A percentile compares a stretch with the other conserved stretches of the same genome.
phyloP scores from a whole-genome alignment of 139 green algal species.

The Chlorella sp. region DNA sequence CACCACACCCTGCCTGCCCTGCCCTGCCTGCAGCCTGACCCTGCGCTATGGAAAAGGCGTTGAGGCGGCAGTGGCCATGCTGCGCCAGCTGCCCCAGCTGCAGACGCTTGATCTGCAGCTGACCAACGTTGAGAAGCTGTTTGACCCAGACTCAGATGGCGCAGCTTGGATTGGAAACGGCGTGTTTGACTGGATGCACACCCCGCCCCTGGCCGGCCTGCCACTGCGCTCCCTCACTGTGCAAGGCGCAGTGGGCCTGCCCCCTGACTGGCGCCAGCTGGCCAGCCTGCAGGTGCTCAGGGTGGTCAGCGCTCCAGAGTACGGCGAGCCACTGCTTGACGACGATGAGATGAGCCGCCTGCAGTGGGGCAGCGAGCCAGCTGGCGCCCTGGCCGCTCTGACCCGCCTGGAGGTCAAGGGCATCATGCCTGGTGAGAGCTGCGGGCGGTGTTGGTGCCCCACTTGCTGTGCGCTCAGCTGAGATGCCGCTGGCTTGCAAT shows the following conservation, averaged over 20 bases:
- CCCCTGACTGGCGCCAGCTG: constrained; percentile 6
- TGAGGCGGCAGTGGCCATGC: not conserved
- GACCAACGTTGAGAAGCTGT: not conserved
- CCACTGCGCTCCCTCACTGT: not conserved
- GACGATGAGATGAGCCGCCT: not conserved
- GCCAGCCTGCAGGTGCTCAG: not conserved
- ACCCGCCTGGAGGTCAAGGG: constrained; percentile 5
- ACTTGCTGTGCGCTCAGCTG: too few species aligned
- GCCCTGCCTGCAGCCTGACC: not conserved
- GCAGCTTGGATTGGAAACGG: not conserved
- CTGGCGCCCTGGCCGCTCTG: not conserved
- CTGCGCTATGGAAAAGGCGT: not conserved
- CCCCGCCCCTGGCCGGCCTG: not conserved
- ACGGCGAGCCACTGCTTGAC: not conserved
- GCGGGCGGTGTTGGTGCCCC: not conserved
- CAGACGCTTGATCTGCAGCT: not conserved
- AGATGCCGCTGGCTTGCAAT: too few species aligned
- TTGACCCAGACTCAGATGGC: not conserved
- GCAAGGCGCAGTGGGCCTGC: not conserved
- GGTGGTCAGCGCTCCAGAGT: not conserved
- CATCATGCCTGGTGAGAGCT: not conserved
- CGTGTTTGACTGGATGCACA: not conserved
- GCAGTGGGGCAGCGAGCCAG: not conserved
- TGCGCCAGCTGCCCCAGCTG: not conserved
- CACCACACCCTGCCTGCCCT: too few species aligned